Percentiles rank a stretch among this genome's conserved stretches.
These are phyloP conservation scores for Hygrocybe coccinea DNA, from an alignment of 768 basidiomycete genomes.

Conservation along the genomic window DNA sequence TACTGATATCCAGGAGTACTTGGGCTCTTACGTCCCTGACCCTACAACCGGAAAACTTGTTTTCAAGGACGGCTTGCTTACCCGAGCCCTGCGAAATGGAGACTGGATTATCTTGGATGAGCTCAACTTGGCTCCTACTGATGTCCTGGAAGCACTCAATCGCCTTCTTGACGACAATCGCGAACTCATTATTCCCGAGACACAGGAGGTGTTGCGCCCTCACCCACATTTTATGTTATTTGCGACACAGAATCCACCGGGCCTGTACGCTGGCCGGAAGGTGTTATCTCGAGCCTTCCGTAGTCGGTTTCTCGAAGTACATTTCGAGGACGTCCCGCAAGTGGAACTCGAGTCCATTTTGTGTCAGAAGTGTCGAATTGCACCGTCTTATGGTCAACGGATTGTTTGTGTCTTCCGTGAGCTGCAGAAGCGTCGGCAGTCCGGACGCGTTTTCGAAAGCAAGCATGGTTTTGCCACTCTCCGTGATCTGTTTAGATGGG, in stretches of 20 bases:
- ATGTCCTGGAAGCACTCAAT: constrained; percentile 96
- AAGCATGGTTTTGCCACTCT: constrained; percentile 96
- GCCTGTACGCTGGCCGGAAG: constrained; percentile 92
- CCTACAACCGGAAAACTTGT: constrained; percentile 87
- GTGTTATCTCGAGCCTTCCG: constrained; percentile 93
- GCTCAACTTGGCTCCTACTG: constrained; percentile 94
- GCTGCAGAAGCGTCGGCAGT: constrained; percentile 86
- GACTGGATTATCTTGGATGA: constrained; percentile 99
- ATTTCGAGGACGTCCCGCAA: constrained; percentile 96
- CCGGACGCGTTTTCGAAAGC: constrained; percentile 91
- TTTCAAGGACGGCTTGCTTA: constrained; percentile 91
- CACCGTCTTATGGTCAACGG: constrained; percentile 86
- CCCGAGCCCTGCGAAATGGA: constrained; percentile 84
- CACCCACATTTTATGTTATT: constrained; percentile 98
- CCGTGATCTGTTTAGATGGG: constrained; percentile 97
- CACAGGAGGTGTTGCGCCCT: constrained; percentile 87
- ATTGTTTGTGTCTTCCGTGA: constrained; percentile 93
- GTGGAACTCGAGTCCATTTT: constrained; percentile 89
- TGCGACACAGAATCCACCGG: constrained; percentile 96
- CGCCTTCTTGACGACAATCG: constrained; percentile 96
- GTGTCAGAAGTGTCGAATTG: constrained; percentile 86
- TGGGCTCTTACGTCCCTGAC: constrained; percentile 95
- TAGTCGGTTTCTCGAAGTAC: constrained; percentile 95
- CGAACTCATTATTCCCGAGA: constrained; percentile 92
- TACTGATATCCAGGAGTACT: constrained; percentile 98